A percentile compares a stretch with the other conserved stretches of the same genome.
Conservation (phyloP, 768 basidiomycete genomes). For the Pisolithus sp. region DNA sequence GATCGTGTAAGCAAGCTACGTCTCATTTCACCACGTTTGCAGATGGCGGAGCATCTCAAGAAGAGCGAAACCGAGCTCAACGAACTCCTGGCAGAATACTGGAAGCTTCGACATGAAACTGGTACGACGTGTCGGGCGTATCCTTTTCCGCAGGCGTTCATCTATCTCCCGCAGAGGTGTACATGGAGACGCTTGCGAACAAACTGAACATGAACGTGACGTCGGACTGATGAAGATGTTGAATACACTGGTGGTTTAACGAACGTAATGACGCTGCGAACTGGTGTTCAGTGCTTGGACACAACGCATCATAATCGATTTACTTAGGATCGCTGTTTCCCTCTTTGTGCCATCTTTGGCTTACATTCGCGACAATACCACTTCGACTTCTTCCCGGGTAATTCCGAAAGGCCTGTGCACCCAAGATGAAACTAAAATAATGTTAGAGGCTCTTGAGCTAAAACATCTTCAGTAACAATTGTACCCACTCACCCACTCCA, state of each 20-base stretch:
- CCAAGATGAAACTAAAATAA: conserved; percentile 64
- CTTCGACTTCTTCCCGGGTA: conserved; percentile 48
- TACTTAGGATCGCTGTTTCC: conserved; percentile 25
- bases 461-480: neutral
- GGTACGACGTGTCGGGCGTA: conserved; percentile 35
- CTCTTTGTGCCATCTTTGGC: conserved; percentile 29
- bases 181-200: conserved; percentile 82
- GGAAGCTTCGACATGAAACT: conserved; percentile 70
- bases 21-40: neutral
- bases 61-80: conserved; percentile 74
- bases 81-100: conserved; percentile 77
- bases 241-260: conserved; percentile 1
- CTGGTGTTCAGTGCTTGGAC: no score
- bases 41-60: conserved; percentile 76
- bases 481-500: conserved; percentile 70
- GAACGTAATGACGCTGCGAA: conserved; percentile 6
- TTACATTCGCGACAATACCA: conserved; percentile 73
- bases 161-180: conserved; percentile 49
- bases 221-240: conserved; percentile 12
- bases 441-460: neutral
- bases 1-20: neutral
- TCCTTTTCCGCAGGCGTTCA: neutral
- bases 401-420: conserved; percentile 55
- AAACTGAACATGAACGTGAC: conserved; percentile 59
- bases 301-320: neutral